Evolutionary conservation across 192 early-diverging fungal species (phyloP), one percentile per base, ranked within the genome.

Genomic region (Linnemannia elongata): DNA sequence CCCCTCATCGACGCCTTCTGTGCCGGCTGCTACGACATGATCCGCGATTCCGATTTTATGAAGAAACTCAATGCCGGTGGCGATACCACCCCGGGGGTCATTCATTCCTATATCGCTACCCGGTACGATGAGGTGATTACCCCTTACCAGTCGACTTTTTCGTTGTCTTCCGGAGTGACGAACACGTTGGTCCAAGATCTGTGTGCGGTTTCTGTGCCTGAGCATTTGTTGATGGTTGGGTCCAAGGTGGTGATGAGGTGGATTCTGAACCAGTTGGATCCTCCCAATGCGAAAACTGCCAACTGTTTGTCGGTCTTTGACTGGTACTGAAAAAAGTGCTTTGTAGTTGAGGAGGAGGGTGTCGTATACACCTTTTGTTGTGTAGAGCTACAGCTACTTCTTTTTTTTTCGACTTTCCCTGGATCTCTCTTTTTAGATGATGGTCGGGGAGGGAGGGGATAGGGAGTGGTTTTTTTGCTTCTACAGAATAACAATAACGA

Each of bases 251-350:
- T 75, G 49, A 33, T 75, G 49, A 47, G 74, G 13, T 75, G 74
- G 74, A 52, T 75, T 13, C 17, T 75, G 52, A 75, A 75, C 54
- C 74, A 75, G 54, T 39, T 75, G 33, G 74, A 75, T 60, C 74
- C 74, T 39, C 17, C 30, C 0, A 75, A 52, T 10, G 74, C 52
- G 1, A 75, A 15, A 49, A 60, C 35, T 8, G 74, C 74, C 30
- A 75, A 75, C 36, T 75, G 74, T 41, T 15, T 75, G 33, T 75
- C 74, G 0, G 74, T 75, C 6, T 75, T 75, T 30, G 74, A 75
- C 35, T 75, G 74, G 74, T 75, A 75, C 39, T 75, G 38, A 75
- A 52, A 10, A 75, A 52, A 10, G n/a, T 57, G n/a, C 8, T 1
- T 10, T 66, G 60, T 15, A 4, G 60, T 0, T 1, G 9, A 4